A percentile compares a stretch with the other conserved stretches of the same genome.
Evolutionary conservation across 371 early-diverging fungal species (phyloP).

Genomic region (Apophysomyces variabilis): DNA sequence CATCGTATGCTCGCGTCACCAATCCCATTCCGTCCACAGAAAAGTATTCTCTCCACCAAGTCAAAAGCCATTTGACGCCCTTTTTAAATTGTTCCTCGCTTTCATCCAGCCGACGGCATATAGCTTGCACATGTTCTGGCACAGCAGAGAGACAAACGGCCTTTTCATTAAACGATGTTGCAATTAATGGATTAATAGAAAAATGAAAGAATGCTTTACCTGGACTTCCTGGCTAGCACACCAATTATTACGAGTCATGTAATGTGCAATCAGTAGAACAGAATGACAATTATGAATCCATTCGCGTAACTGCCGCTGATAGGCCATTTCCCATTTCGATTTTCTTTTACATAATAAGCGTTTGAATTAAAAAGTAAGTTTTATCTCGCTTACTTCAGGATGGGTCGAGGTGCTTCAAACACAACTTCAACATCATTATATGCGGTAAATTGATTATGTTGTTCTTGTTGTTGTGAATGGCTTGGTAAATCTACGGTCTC

Average conservation of each 20-base stretch:
- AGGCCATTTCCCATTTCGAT: conserved; percentile 36
- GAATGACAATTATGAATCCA: conserved; percentile 49
- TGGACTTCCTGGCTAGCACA: conserved; percentile 35
- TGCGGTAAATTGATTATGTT: neutral
- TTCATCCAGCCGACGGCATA: conserved; percentile 16
- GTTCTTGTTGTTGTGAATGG: conserved; percentile 1
- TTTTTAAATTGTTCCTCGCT: conserved; percentile 22
- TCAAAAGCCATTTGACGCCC: conserved; percentile 51
- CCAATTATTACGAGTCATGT: conserved; percentile 46
- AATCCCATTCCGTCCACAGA: conserved; percentile 50
- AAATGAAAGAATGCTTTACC: conserved; percentile 23
- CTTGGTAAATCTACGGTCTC: conserved; percentile 26
- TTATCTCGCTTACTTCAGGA: conserved; percentile 30
- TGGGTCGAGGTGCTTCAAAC: conserved; percentile 36
- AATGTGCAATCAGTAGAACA: conserved; percentile 38
- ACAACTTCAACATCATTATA: conserved; percentile 50
- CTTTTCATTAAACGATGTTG: conserved; percentile 15
- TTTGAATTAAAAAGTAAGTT: neutral
- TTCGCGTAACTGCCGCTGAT: conserved; percentile 41
- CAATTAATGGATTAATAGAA: neutral
- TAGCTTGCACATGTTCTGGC: conserved; percentile 33
- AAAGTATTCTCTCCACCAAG: conserved; percentile 65
- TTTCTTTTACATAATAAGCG: conserved; percentile 19
- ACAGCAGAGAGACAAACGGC: conserved; percentile 33
- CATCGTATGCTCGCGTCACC: conserved; percentile 34